These are phyloP conservation scores for Rosa persica DNA, from an alignment of 306 rosid species.

Conservation along the genomic window DNA sequence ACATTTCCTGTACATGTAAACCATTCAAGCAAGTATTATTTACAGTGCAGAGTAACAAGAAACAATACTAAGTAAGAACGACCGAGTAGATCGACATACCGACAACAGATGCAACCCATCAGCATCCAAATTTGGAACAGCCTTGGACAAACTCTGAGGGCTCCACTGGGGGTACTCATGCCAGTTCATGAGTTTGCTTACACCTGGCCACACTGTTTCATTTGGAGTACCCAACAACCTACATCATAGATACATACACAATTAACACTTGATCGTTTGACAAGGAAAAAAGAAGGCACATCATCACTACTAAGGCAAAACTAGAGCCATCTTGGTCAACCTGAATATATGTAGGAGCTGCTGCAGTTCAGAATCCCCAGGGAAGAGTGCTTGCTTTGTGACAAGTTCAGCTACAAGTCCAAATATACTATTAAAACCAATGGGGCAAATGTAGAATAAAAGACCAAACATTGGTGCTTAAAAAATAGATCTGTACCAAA, in stretches of 20 bases:
- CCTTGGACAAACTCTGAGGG: constrained; percentile 59
- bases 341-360: constrained; percentile 97
- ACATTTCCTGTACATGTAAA: constrained; percentile 62
- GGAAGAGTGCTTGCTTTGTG: constrained; percentile 80
- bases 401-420: constrained; percentile 71
- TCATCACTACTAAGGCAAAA: not conserved
- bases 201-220: constrained; percentile 91
- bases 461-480: not conserved
- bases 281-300: not conserved
- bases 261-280: not conserved
- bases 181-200: constrained; percentile 88
- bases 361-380: constrained; percentile 96
- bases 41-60: not conserved
- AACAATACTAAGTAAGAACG: not conserved
- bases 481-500: constrained; percentile 51
- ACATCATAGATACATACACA: constrained; percentile 14
- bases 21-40: not conserved
- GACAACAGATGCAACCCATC: constrained; percentile 64
- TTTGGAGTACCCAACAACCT: constrained; percentile 93
- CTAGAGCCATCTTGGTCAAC: constrained; percentile 22
- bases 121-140: constrained; percentile 67
- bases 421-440: not conserved
- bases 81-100: constrained; percentile 30
- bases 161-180: constrained; percentile 96
- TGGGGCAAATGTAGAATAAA: not conserved